Evolutionary conservation across 1,284 basidiomycete species (phyloP), one percentile per base, ranked within the genome.

Genomic region (Leucoagaricus sp.): DNA sequence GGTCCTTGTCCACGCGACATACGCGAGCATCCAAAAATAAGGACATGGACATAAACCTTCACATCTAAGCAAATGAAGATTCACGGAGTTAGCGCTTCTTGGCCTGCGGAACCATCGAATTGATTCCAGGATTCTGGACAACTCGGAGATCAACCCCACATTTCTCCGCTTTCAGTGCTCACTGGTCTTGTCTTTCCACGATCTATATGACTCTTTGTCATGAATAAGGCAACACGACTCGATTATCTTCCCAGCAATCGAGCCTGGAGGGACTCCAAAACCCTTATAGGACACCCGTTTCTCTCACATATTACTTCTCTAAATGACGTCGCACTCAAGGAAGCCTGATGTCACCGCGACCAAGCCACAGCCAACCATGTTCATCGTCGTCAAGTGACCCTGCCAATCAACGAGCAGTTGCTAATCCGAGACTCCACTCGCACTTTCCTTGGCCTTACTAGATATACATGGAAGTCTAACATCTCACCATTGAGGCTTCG

Each of bases 311-410:
- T n/a, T n/a, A n/a, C n/a, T 21, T 42, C 40, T 12, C 6, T 19
- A 19, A 42, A 42, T 42, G 40, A 23, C 40, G 23, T 42, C 40
- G n/a, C n/a, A n/a, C n/a, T n/a, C n/a, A n/a, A n/a, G n/a, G 6
- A 33, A 33, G 17, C 36, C 8, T n/a, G 17, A n/a, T 38, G 12
- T 38, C 36, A 4, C 36, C 36, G 36, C 12, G 17, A 38, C 4
- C 36, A 38, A 15, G 13, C 12, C n/a, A n/a, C 36, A 41, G 19
- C 3, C 40, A 4, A 41, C 25, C 23, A 8, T 45, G 5, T 2
- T 7, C 33, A 23, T 26, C 34, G 31, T 25, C 21, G 31, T 53
- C 51, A 53, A 53, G 31, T 46, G 41, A 36, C 51, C 41, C 23
- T 23, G 21, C 23, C 19, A 31, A 54, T 54, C 44, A 31, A 15